Evolutionary conservation across 352 stramenopile species (phyloP), one percentile per base, ranked within the genome.

Genomic region (Phytophthora sp.): DNA sequence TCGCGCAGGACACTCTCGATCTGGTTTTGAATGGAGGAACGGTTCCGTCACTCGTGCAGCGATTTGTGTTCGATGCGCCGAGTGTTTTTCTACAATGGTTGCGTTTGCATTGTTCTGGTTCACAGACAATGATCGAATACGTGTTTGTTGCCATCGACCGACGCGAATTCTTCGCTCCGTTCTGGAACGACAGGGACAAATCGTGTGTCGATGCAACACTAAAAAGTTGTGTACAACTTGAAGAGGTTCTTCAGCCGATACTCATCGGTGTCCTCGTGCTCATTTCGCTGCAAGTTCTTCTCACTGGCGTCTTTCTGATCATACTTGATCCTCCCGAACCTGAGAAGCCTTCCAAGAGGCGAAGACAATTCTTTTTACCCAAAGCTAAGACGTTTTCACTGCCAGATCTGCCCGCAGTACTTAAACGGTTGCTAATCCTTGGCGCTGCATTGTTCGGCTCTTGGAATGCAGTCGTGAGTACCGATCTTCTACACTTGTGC

Each of bases 41-140:
- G 1, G 24, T 45, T 18, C 73, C 77, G 2, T 87, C 79, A 8
- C 63, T 90, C 7, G 73, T 73, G 21, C 79, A 88, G 11, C 68
- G 79, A 9, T 86, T 88, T 42, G 46, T 83, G 6, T 64, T 86
- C 20, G 79, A 90, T 42, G 77, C 68, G 4, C 79, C 77, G 6
- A 59, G 63, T 45, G 60, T 59, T 46, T 90, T 87, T 27, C 60
- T 90, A 2, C 55, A 57, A 2, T 86, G 75, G 75, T 26, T 90
- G 9, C 46, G 69, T 23, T 9, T 16, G 0, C 63, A 70, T 21
- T 90, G 81, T 23, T 23, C 38, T 7, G n/a, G 2, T 21, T 31
- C 35, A 21, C 21, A 26, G 4, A 18, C 21, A 12, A 69, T 54
- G 15, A 26, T 30, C 2, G 55, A 30, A 16, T 60, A 69, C 3